Evolutionary conservation across 148 eudicot species (phyloP).

Genomic region (Heliosperma pusillum): DNA sequence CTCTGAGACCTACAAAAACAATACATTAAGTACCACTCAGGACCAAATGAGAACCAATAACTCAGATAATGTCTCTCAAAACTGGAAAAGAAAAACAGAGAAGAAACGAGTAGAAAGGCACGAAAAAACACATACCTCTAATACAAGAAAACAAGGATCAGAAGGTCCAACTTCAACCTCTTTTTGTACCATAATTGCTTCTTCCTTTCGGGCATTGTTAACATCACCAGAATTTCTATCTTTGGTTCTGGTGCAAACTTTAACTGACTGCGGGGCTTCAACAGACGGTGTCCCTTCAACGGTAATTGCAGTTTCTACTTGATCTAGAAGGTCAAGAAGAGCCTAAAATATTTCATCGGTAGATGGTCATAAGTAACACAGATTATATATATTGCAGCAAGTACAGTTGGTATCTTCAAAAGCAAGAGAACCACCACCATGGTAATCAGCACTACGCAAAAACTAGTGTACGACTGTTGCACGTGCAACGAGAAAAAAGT

Average conservation of each 20-base stretch:
- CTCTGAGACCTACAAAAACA: slow-evolving; percentile 67
- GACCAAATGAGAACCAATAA: neutral
- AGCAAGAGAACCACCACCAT: neutral
- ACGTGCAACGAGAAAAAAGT: too few species aligned
- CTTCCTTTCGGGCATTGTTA: slow-evolving; percentile 19
- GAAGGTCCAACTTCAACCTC: slow-evolving; percentile 11
- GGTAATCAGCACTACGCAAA: too few species aligned
- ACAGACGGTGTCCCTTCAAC: slow-evolving; percentile 39
- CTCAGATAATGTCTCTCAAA: neutral
- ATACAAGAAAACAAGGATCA: slow-evolving; percentile 34
- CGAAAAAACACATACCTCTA: slow-evolving; percentile 25
- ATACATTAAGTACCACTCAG: neutral
- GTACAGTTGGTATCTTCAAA: slow-evolving; percentile 4
- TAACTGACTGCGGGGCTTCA: slow-evolving; percentile 22
- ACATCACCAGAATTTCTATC: slow-evolving; percentile 20
- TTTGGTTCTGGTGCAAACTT: slow-evolving; percentile 24
- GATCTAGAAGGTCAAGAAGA: slow-evolving; percentile 83
- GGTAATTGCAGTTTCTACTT: slow-evolving; percentile 75
- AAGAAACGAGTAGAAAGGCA: neutral
- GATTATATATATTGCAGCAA: neutral
- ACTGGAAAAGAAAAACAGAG: neutral
- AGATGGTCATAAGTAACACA: slow-evolving; percentile 9
- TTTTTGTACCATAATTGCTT: slow-evolving; percentile 11
- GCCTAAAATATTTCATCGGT: slow-evolving; percentile 42
- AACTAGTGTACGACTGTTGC: too few species aligned